phyloP scores from a whole-genome alignment of 1,139 yeast species.

The Hemisphaericaspora xylanilytica region DNA sequence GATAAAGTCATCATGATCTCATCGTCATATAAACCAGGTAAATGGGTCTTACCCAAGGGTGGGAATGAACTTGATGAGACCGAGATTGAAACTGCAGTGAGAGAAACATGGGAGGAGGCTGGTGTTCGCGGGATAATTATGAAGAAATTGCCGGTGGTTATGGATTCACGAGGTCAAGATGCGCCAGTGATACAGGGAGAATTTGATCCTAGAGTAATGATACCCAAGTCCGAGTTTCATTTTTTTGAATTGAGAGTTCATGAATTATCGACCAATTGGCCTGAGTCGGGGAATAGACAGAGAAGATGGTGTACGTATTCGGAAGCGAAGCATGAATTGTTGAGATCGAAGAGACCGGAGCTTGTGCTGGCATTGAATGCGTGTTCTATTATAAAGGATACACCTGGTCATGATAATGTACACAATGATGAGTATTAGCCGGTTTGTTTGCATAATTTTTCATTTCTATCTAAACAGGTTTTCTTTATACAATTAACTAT shows the following conservation, averaged over 20 bases:
- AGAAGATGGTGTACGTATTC: conserved; percentile 75
- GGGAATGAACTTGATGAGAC: conserved; percentile 89
- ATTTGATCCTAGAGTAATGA: conserved; percentile 35
- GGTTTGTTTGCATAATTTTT: background rate
- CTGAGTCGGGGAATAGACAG: conserved; percentile 60
- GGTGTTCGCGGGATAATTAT: conserved; percentile 72
- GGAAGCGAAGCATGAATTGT: conserved; percentile 68
- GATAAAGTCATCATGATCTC: conserved; percentile 73
- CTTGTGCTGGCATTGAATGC: conserved; percentile 60
- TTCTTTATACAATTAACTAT: conserved; percentile 14
- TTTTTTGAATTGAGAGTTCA: conserved; percentile 72
- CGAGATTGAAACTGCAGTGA: conserved; percentile 57
- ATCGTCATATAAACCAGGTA: conserved; percentile 61
- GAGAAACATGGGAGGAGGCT: conserved; percentile 99
- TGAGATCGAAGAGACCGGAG: conserved; percentile 64
- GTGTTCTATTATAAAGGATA: conserved; percentile 45
- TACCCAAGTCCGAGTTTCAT: conserved; percentile 79
- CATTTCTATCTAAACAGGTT: conserved; percentile 5
- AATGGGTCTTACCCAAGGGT: conserved; percentile 94
- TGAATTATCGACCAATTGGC: conserved; percentile 63
- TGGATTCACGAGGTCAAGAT: conserved; percentile 66
- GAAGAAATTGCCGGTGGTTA: conserved; percentile 58
- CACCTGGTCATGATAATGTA: conserved; percentile 6
- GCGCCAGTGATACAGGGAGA: conserved; percentile 49
- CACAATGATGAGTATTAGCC: conserved; percentile 8